Evolutionary conservation across 805 yeast species (phyloP).

Genomic region (Pichia paraexigua): DNA sequence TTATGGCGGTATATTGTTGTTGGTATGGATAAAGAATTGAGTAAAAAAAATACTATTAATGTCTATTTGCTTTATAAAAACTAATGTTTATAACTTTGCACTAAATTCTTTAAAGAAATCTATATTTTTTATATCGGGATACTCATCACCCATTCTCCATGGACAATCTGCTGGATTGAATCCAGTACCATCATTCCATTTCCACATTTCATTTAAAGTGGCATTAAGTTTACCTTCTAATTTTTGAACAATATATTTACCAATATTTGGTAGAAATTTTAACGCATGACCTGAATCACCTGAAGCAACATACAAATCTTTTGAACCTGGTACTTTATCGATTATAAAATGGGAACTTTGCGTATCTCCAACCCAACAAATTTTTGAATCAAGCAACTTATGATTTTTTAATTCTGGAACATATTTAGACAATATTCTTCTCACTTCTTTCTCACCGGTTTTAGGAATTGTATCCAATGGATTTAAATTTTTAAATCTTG

Average conservation of each 20-base stretch:
- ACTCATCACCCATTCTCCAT: neutral
- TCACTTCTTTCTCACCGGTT: conserved; percentile 25
- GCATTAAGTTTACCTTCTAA: conserved; percentile 4
- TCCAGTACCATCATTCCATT: neutral
- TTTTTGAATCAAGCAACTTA: conserved; percentile 20
- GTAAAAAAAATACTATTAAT: too few relatives aligned
- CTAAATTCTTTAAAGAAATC: neutral
- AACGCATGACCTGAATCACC: conserved; percentile 22
- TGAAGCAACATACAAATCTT: conserved; percentile 15
- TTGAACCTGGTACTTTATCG: conserved; percentile 19
- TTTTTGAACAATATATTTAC: conserved; percentile 13
- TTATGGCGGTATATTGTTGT: too few relatives aligned
- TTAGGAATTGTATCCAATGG: conserved; percentile 33
- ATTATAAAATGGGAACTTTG: conserved; percentile 18
- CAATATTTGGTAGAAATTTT: conserved; percentile 19
- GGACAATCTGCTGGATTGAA: neutral
- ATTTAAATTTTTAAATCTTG: conserved; percentile 29
- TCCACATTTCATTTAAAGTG: neutral
- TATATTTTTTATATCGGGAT: neutral
- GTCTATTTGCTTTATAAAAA: too few relatives aligned
- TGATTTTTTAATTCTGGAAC: conserved; percentile 36
- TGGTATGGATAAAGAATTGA: too few relatives aligned
- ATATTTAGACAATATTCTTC: conserved; percentile 25
- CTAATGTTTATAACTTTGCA: neutral
- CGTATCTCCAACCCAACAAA: conserved; percentile 19